Conservation (phyloP, 148 eudicot genomes). For the Agrostemma githago region DNA sequence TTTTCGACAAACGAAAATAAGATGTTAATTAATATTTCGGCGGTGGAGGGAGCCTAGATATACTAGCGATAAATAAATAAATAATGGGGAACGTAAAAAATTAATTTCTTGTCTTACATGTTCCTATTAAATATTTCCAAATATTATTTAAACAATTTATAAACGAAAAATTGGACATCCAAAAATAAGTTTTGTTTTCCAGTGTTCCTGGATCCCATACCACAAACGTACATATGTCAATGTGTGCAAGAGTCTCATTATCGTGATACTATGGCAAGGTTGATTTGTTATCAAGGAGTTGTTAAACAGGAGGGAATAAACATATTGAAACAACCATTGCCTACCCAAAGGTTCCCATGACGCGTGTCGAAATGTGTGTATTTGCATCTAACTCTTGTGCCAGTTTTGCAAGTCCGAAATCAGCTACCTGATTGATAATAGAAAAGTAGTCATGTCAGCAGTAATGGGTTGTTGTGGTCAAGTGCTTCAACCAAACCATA, state of each 20-base stretch:
- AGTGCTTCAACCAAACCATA: neutral
- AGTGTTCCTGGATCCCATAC: neutral
- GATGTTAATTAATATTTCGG: neutral
- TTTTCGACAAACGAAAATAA: too few relatives aligned
- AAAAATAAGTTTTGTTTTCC: too few relatives aligned
- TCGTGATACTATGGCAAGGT: neutral
- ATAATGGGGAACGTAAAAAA: neutral
- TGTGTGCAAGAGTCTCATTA: neutral
- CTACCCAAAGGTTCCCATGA: slow-evolving; percentile 56
- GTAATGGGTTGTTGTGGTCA: neutral
- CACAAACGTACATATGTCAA: neutral
- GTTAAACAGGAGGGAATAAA: slow-evolving; percentile 7
- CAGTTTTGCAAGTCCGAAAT: slow-evolving; percentile 48
- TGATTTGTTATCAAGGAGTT: neutral
- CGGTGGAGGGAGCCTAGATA: neutral
- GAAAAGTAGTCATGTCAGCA: slow-evolving; percentile 1
- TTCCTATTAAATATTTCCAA: neutral
- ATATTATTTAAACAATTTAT: too few relatives aligned
- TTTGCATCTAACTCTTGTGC: slow-evolving; percentile 44
- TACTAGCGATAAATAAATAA: neutral
- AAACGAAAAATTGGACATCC: neutral
- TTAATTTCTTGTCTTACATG: too few relatives aligned
- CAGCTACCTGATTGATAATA: slow-evolving; percentile 35
- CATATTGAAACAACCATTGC: neutral
- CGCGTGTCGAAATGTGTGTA: slow-evolving; percentile 49